Conservation (phyloP, 306 rosid species). For the Cucumis sativus region Cucumber_9930_V3 NC_026658.2:15341001-15341500, state of each 20-base stretch:
- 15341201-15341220: slow-evolving; percentile 71
- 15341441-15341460: slow-evolving; percentile 14
- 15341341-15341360: slow-evolving; percentile 18
- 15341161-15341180: slow-evolving; percentile 91
- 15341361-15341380: slow-evolving; percentile 28
- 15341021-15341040: slow-evolving; percentile 16
- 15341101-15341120: slow-evolving; percentile 25
- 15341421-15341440: slow-evolving; percentile 37
- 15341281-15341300: slow-evolving; percentile 64
- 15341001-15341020: slow-evolving; percentile 63
- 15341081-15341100: slow-evolving; percentile 72
- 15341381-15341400: slow-evolving; percentile 29
- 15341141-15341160: slow-evolving; percentile 34
- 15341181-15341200: slow-evolving; percentile 93
- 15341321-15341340: not conserved
- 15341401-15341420: slow-evolving; percentile 34
- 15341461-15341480: slow-evolving; percentile 28
- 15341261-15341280: slow-evolving; percentile 59
- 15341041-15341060: slow-evolving; percentile 51
- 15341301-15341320: slow-evolving; percentile 37
- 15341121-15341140: slow-evolving; percentile 15
- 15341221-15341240: slow-evolving; percentile 81
- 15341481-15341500: slow-evolving; percentile 27
- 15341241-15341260: slow-evolving; percentile 93
- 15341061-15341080: slow-evolving; percentile 91